Evolutionary conservation across 148 eudicot genomes (phyloP).

Genomic region (Silene latifolia): DNA sequence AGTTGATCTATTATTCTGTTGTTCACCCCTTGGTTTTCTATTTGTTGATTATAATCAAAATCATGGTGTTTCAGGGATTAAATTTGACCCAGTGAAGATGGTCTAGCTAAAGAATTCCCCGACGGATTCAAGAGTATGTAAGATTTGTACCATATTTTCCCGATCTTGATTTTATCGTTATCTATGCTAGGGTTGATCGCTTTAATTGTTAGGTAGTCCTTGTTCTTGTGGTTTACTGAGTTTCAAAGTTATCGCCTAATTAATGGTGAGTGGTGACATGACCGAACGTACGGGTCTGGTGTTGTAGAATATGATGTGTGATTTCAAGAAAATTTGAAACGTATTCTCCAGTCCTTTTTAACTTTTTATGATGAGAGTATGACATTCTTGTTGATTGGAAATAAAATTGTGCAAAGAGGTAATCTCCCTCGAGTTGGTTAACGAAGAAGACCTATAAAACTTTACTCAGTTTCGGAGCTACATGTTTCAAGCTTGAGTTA

Average conservation of each 20-base stretch:
- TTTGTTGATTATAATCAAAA: not conserved
- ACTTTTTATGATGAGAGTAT: no score
- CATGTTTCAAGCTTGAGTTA: not conserved
- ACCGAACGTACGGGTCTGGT: not conserved
- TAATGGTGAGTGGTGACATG: not conserved
- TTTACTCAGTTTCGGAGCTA: not conserved
- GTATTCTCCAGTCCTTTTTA: no score
- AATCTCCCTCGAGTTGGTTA: not conserved
- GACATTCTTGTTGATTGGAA: no score
- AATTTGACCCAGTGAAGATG: constrained; percentile 22
- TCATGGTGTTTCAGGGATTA: constrained; percentile 24
- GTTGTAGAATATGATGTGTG: no score
- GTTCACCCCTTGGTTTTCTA: not conserved
- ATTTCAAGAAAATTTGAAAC: no score
- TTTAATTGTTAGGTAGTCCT: not conserved
- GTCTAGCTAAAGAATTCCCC: not conserved
- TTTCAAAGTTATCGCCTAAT: not conserved
- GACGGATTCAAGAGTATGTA: constrained; percentile 12
- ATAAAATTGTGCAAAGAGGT: not conserved
- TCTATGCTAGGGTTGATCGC: not conserved
- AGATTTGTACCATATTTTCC: not conserved
- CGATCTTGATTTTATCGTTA: not conserved
- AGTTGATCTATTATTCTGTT: not conserved
- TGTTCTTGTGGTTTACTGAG: not conserved
- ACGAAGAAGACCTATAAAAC: not conserved